These are phyloP conservation scores for Coccinonectria pachysandricola DNA, from an alignment of 2,329 filamentous ascomycete species.

Conservation along the genomic window DNA sequence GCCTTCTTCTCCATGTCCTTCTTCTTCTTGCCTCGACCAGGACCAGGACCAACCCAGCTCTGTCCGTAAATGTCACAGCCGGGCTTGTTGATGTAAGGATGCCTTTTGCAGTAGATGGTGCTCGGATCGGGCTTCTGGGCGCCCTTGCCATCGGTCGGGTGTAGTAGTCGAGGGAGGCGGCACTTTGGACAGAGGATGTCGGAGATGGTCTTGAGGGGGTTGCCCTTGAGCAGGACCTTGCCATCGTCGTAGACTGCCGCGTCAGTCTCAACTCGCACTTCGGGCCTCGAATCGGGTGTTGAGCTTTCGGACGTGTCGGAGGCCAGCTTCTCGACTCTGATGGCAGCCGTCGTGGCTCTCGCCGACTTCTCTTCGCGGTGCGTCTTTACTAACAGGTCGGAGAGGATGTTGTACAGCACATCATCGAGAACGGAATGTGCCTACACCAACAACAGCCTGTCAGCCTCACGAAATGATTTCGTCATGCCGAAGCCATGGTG, in stretches of 20 bases:
- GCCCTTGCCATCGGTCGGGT: conserved; percentile 62
- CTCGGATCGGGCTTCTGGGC: conserved; percentile 54
- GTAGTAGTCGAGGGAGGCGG: conserved; percentile 61
- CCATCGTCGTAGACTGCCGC: conserved; percentile 62
- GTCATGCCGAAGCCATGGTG: too few species aligned
- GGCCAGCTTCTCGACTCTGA: conserved; percentile 52
- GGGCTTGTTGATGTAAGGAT: conserved; percentile 65
- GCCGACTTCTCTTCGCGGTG: conserved; percentile 73
- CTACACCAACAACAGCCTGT: conserved; percentile 26
- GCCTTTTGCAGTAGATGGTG: conserved; percentile 67
- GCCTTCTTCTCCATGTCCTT: conserved; percentile 63
- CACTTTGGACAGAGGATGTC: conserved; percentile 67
- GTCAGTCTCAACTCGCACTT: conserved; percentile 53
- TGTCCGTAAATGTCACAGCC: conserved; percentile 77
- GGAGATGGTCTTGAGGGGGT: conserved; percentile 58
- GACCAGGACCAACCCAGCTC: conserved; percentile 63
- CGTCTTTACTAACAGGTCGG: conserved; percentile 62
- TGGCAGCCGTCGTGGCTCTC: conserved; percentile 54
- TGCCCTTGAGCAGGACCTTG: conserved; percentile 57
- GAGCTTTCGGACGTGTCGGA: conserved; percentile 44
- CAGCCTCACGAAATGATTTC: too few species aligned
- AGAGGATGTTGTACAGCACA: conserved; percentile 64
- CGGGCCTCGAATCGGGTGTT: conserved; percentile 41
- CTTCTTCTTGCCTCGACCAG: conserved; percentile 67
- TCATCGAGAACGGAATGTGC: conserved; percentile 62